Conservation (phyloP, 805 yeast species). For the Candida mattraensis region DNA sequence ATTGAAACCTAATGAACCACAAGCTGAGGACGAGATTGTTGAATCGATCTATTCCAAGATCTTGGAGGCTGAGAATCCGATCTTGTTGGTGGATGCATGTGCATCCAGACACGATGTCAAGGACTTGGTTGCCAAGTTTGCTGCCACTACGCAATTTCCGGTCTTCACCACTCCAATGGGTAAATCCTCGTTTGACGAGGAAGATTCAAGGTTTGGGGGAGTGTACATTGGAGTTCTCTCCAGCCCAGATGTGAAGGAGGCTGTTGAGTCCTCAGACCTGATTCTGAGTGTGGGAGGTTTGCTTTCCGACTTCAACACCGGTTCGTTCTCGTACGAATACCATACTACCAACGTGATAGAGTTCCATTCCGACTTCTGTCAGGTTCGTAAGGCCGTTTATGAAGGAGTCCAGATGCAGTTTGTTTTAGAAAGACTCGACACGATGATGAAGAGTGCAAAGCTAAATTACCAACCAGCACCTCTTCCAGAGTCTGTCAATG, state of each 20-base stretch:
- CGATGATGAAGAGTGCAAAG: slow-evolving; percentile 33
- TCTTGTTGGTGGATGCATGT: slow-evolving; percentile 84
- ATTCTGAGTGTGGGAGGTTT: slow-evolving; percentile 79
- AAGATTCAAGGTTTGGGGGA: slow-evolving; percentile 74
- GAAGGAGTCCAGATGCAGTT: slow-evolving; percentile 72
- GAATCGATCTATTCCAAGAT: slow-evolving; percentile 53
- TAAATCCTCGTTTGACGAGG: slow-evolving; percentile 75
- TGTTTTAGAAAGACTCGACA: slow-evolving; percentile 45
- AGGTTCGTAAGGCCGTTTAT: slow-evolving; percentile 67
- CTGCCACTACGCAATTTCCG: slow-evolving; percentile 72
- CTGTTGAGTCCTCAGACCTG: slow-evolving; percentile 74
- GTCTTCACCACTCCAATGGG: slow-evolving; percentile 90
- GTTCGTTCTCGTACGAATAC: slow-evolving; percentile 77
- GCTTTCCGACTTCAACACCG: slow-evolving; percentile 87
- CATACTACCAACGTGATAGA: slow-evolving; percentile 73
- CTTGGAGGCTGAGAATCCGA: slow-evolving; percentile 61
- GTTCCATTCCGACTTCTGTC: slow-evolving; percentile 75
- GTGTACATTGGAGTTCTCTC: slow-evolving; percentile 84
- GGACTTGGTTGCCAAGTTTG: slow-evolving; percentile 61
- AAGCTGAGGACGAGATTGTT: slow-evolving; percentile 64
- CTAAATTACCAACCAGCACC: slow-evolving; percentile 49
- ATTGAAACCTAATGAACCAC: slow-evolving; percentile 56
- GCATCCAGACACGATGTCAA: slow-evolving; percentile 73
- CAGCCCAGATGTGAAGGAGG: slow-evolving; percentile 65
- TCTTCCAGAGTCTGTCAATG: slow-evolving; percentile 45